These are phyloP conservation scores for Purshia tridentata DNA, from an alignment of 306 rosid species.

Conservation along the genomic window DNA sequence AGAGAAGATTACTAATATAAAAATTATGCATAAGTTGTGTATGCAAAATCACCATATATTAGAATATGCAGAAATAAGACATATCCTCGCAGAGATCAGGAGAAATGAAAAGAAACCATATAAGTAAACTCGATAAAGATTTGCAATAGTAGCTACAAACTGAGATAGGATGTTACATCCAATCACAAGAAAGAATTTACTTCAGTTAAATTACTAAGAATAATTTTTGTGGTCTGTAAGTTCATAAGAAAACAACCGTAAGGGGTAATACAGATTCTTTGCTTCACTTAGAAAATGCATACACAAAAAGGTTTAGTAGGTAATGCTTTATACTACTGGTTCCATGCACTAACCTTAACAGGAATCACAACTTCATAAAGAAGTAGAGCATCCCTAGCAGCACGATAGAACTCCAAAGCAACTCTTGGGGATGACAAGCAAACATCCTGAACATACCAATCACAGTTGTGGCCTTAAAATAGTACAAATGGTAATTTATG, in stretches of 20 bases:
- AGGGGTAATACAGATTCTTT: not conserved
- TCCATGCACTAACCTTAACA: slow-evolving; percentile 73
- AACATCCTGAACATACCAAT: slow-evolving; percentile 60
- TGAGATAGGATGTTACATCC: not conserved
- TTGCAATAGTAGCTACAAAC: not conserved
- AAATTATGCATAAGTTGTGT: slow-evolving; percentile 6
- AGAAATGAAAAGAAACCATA: not conserved
- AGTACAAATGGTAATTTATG: not conserved
- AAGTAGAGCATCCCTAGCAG: slow-evolving; percentile 83
- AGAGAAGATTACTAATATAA: slow-evolving; percentile 33
- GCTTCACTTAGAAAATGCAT: not conserved
- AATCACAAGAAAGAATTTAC: not conserved
- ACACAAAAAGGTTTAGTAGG: not conserved
- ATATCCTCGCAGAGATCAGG: not conserved
- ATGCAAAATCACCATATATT: not conserved
- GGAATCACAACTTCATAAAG: slow-evolving; percentile 96
- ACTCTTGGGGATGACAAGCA: slow-evolving; percentile 90
- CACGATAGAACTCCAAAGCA: slow-evolving; percentile 86
- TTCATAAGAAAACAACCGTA: not conserved
- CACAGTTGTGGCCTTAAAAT: slow-evolving; percentile 13
- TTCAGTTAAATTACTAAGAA: not conserved
- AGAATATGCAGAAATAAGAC: not conserved
- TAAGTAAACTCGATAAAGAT: not conserved
- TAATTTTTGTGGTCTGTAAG: not conserved
- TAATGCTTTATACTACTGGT: slow-evolving; percentile 9